Evolutionary conservation across 805 yeast genomes (phyloP), one percentile per base, ranked within the genome.

Genomic region (Saccharomycopsis fermentans): DNA sequence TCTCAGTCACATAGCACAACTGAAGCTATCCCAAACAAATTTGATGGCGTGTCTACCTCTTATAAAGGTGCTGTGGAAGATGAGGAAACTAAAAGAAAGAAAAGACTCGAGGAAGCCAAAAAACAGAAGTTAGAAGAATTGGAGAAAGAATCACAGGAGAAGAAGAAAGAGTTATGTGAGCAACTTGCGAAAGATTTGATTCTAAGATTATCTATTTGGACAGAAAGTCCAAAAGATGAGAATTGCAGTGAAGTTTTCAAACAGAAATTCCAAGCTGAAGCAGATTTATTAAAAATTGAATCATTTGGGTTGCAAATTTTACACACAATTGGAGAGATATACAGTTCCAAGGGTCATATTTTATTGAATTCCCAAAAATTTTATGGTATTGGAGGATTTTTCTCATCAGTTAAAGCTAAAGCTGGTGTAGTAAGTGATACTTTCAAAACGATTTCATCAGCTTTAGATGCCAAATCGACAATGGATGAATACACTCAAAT

Each of bases 271-370:
- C 77, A 77, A 62, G 82, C 84, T 66, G 98, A 94, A 70, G 96
- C 96, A 16, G 94, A 91, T 67, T 75, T 83, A 32, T 74, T 87
- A 63, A 87, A 86, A 65, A 80, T 85, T 82, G 94, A 87, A 69
- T 86, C 92, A 24, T 87, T 87, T 71, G 95, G 95, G n/a, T 71
- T 86, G 35, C 90, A 87, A 66, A 86, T 87, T 37, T 76, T 88
- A 54, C 94, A 87, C 65, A 79, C 88, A 0, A 79, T 87, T 57
- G 95, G 94, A 26, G 77, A 80, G 56, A 80, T 84, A 1, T 87
- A 87, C 67, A 73, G 76, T 61, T 78, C 84, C 65, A 85, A 86
- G 67, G 85, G 83, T 29, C 78, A 78, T 59, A 80, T 86, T 19
- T 84, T 79, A 62, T 69, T 87, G 47, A 86, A 85, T 64, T 48